Evolutionary conservation across 345 rosid species (phyloP).

Genomic region (Luvunga scandens): DNA sequence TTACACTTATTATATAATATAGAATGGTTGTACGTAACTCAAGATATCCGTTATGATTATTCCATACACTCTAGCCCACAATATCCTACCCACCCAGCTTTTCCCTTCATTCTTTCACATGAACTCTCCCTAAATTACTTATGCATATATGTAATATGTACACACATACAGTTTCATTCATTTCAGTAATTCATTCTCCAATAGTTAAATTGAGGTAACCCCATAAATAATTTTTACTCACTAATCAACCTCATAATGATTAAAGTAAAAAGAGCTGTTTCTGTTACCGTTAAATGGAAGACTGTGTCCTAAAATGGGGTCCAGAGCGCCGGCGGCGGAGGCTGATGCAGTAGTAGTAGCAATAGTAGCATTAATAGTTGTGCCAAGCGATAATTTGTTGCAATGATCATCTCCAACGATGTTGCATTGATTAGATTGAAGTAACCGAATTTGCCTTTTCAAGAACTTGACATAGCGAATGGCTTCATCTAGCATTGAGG

Average conservation of each 20-base stretch:
- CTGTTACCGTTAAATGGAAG: conserved; percentile 10
- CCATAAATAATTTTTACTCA: conserved; percentile 7
- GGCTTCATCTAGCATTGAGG: conserved; percentile 95
- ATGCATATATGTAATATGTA: not conserved
- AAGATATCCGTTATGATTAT: conserved; percentile 73
- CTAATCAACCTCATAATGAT: conserved; percentile 38
- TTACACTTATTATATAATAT: conserved; percentile 29
- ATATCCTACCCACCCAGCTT: conserved; percentile 54
- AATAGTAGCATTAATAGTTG: not conserved
- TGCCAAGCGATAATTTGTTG: conserved; percentile 1
- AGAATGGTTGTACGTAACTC: conserved; percentile 50
- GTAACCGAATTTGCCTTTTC: conserved; percentile 73
- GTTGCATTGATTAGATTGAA: conserved; percentile 41
- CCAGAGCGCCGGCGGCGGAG: not conserved
- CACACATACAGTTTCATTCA: not conserved
- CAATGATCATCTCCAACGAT: not conserved
- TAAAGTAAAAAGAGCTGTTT: conserved; percentile 19
- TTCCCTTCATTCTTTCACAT: conserved; percentile 6
- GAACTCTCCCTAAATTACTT: conserved; percentile 10
- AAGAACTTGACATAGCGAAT: conserved; percentile 91
- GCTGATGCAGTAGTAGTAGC: not conserved
- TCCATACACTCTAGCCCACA: conserved; percentile 64
- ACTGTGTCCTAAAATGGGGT: not conserved
- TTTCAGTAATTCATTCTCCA: not conserved
- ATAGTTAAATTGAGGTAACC: not conserved